Conservation (phyloP, 345 rosid species). For the Isatis tinctoria region DNA sequence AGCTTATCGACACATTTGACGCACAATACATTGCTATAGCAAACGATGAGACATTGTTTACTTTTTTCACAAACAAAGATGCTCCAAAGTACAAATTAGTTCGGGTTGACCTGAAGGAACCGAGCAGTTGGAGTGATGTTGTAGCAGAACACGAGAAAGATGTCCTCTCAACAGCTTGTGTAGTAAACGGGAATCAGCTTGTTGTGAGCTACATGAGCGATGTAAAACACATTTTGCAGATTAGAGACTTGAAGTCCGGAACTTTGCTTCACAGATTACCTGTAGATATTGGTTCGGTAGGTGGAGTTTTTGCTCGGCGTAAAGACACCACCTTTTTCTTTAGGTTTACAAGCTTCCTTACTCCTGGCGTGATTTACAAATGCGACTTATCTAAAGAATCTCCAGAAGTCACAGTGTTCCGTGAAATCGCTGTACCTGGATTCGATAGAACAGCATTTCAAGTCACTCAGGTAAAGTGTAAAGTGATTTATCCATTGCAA, state of each 20-base stretch:
- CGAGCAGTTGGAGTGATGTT: conserved; percentile 70
- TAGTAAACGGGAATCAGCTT: conserved; percentile 64
- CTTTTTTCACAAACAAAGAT: conserved; percentile 72
- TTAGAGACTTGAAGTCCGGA: conserved; percentile 78
- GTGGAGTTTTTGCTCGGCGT: conserved; percentile 62
- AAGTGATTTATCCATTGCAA: conserved; percentile 9
- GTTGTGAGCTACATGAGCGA: conserved; percentile 82
- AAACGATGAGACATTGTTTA: conserved; percentile 70
- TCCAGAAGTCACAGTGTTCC: conserved; percentile 70
- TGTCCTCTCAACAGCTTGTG: conserved; percentile 67
- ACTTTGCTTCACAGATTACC: conserved; percentile 68
- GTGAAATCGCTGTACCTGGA: conserved; percentile 69
- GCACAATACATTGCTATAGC: conserved; percentile 60
- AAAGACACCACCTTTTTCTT: conserved; percentile 54
- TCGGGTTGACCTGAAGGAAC: conserved; percentile 71
- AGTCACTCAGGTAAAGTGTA: conserved; percentile 68
- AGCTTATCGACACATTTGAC: conserved; percentile 67
- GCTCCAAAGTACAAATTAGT: conserved; percentile 86
- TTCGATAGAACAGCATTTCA: conserved; percentile 68
- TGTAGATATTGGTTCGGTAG: conserved; percentile 72
- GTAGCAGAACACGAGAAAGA: conserved; percentile 72
- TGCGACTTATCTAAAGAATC: conserved; percentile 49
- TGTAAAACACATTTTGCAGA: conserved; percentile 72
- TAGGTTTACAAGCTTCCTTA: conserved; percentile 78
- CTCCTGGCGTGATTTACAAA: conserved; percentile 78